Evolutionary conservation across 2,329 filamentous ascomycete species (phyloP).

Genomic region (Emydomyces testavorans): DNA sequence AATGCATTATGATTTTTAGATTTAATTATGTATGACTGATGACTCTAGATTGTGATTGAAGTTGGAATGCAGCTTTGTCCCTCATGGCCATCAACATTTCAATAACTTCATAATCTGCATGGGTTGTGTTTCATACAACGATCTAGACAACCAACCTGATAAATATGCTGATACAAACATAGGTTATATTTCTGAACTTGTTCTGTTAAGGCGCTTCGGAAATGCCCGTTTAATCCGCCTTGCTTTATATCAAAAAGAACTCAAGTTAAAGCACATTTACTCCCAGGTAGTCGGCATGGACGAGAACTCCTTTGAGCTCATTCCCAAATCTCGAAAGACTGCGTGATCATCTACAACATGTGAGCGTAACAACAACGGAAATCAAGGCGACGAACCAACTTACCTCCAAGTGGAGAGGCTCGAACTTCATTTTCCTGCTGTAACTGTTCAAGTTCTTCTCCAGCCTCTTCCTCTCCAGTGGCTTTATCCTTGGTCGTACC

Average conservation of each 20-base stretch:
- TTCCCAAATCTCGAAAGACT: slow-evolving; percentile 48
- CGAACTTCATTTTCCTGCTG: slow-evolving; percentile 63
- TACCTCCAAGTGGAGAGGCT: slow-evolving; percentile 49
- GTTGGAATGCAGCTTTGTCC: too few species aligned
- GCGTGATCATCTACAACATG: slow-evolving; percentile 43
- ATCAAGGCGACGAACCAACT: background rate
- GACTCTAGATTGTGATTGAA: too few species aligned
- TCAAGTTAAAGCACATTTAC: background rate
- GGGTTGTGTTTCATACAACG: too few species aligned
- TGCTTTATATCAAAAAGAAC: background rate
- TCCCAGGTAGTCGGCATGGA: slow-evolving; percentile 52
- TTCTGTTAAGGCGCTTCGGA: background rate
- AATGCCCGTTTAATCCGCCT: background rate
- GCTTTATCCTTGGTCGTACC: slow-evolving; percentile 25
- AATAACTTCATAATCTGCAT: too few species aligned
- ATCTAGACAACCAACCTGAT: too few species aligned
- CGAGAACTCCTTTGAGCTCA: slow-evolving; percentile 53
- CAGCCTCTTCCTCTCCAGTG: slow-evolving; percentile 50
- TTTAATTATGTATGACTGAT: too few species aligned
- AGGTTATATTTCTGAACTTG: background rate
- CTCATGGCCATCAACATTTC: too few species aligned
- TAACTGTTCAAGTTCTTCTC: slow-evolving; percentile 61
- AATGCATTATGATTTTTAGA: too few species aligned
- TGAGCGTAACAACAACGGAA: background rate
- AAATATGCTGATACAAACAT: background rate